Evolutionary conservation across 768 basidiomycete genomes (phyloP).

Genomic region (Rhizopogon sp.): DNA sequence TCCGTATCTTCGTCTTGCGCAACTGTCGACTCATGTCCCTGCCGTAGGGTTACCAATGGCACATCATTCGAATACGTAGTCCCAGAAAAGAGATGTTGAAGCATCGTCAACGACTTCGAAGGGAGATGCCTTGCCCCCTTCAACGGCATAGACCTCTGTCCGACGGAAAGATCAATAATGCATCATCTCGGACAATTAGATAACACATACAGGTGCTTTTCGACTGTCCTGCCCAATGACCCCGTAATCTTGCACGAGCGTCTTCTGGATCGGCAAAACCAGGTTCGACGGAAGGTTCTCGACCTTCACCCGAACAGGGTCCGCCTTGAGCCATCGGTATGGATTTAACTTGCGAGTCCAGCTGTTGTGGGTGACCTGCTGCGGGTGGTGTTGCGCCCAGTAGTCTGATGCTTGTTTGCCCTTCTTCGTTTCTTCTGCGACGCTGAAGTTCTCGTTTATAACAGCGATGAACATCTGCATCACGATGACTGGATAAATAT

Average conservation of each 20-base stretch:
- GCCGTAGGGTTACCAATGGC: slow-evolving; percentile 52
- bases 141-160: slow-evolving; percentile 11
- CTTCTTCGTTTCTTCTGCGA: slow-evolving; percentile 88
- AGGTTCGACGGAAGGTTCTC: slow-evolving; percentile 68
- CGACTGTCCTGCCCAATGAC: slow-evolving; percentile 30
- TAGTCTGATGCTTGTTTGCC: slow-evolving; percentile 72
- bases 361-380: slow-evolving; percentile 31
- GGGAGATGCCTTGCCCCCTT: slow-evolving; percentile 46
- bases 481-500: slow-evolving; percentile 62
- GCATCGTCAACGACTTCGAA: slow-evolving; percentile 50
- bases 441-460: slow-evolving; percentile 91
- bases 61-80: slow-evolving; percentile 46
- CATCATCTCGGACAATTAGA: background rate
- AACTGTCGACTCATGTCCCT: slow-evolving; percentile 24
- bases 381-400: slow-evolving; percentile 53
- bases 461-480: slow-evolving; percentile 97
- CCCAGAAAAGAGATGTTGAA: slow-evolving; percentile 67
- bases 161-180: slow-evolving; percentile 15
- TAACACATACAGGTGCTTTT: slow-evolving; percentile 25
- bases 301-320: slow-evolving; percentile 67
- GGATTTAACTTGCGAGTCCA: slow-evolving; percentile 84
- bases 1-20: slow-evolving; percentile 54
- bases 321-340: slow-evolving; percentile 76
- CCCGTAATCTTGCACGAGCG: slow-evolving; percentile 57
- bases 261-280: slow-evolving; percentile 76